Base-by-base conservation (phyloP, 306 rosid genomes). In the Cucumis sativus region DNA sequence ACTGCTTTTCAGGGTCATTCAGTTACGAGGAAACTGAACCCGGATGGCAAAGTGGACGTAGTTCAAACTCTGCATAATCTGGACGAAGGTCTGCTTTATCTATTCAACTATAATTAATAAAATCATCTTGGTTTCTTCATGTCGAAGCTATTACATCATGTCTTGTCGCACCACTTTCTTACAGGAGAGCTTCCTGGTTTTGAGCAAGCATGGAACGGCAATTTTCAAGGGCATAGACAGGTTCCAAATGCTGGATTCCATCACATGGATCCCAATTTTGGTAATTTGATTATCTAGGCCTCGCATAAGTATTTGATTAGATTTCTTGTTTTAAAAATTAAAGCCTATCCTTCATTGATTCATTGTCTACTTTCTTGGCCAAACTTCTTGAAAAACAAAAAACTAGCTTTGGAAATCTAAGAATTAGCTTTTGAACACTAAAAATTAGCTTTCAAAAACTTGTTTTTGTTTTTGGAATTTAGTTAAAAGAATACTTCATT, bases 21-120 rank as follows among this genome's bases (percentile, higher is more conserved):
- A 40, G 80, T 90, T 60, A 86, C 88, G 17, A 90, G 96, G 84
- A 95, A 87, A 89, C 92, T 95, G 33, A 85, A 85, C 39, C 75
- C 96, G 5, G 90, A 90, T 55, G 97, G 97, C 3, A 85, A 87
- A 86, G 85, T 92, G 78, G 91, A 88, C 75, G 78, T 82, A 8
- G 54, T 77, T 75, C 98, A 92, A 78, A 90, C 91, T 43, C 76
- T 90, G 77, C 97, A 95, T 85, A 95, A 95, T 88, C 81, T 92
- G 67, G 61, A 84, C 75, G 95, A 92, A 89, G 98, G 98, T 88
- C 21, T 47, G 87, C 82, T 28, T 62, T 12, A 72, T 58, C 39
- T 80, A 14, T 56, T 43, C 39, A 39, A 33, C 3, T 52, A 18
- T 62, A 21, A 77, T 54, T 63, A 6, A 4, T 7, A 4, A 33